Conservation (phyloP, 2,329 filamentous ascomycete genomes). For the Alternaria metachromatica region DNA sequence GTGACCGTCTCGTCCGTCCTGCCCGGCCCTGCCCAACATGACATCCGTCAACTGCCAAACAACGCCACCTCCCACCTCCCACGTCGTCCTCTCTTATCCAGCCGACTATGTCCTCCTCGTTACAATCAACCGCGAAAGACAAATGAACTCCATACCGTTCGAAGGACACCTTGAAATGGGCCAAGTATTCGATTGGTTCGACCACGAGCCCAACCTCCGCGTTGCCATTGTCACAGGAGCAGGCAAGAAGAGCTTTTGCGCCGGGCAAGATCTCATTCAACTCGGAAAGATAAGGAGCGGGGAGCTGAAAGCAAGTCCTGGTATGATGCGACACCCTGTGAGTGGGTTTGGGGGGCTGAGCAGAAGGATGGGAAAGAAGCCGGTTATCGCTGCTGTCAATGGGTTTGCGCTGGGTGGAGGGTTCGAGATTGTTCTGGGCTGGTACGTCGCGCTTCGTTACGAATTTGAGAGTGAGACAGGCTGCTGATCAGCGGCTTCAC, state of each 20-base stretch:
- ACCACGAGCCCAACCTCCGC: slow-evolving; percentile 56
- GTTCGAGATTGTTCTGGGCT: slow-evolving; percentile 64
- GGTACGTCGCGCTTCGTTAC: slow-evolving; percentile 46
- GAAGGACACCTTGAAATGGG: slow-evolving; percentile 58
- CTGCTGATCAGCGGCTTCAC: slow-evolving; percentile 11
- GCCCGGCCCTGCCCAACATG: slow-evolving; percentile 22
- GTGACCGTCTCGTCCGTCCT: neutral
- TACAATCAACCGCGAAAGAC: slow-evolving; percentile 59
- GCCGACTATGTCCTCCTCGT: slow-evolving; percentile 58
- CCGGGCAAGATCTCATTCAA: slow-evolving; percentile 62
- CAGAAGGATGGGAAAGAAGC: slow-evolving; percentile 64
- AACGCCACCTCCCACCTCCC: slow-evolving; percentile 38
- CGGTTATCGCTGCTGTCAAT: slow-evolving; percentile 66
- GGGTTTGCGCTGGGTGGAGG: slow-evolving; percentile 64
- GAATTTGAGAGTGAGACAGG: neutral
- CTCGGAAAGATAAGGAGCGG: slow-evolving; percentile 41
- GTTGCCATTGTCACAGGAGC: slow-evolving; percentile 59
- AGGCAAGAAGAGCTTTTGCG: slow-evolving; percentile 62
- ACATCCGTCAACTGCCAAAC: slow-evolving; percentile 36
- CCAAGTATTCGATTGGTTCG: slow-evolving; percentile 61
- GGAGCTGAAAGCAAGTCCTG: slow-evolving; percentile 31
- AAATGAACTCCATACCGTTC: slow-evolving; percentile 55
- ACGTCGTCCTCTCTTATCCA: slow-evolving; percentile 55
- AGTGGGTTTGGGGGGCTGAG: slow-evolving; percentile 64
- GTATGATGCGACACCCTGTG: slow-evolving; percentile 49